Percentiles rank a stretch among this genome's conserved stretches.
These are phyloP conservation scores for Mycena vulgaris DNA, from an alignment of 768 basidiomycete species.

Conservation along the genomic window DNA sequence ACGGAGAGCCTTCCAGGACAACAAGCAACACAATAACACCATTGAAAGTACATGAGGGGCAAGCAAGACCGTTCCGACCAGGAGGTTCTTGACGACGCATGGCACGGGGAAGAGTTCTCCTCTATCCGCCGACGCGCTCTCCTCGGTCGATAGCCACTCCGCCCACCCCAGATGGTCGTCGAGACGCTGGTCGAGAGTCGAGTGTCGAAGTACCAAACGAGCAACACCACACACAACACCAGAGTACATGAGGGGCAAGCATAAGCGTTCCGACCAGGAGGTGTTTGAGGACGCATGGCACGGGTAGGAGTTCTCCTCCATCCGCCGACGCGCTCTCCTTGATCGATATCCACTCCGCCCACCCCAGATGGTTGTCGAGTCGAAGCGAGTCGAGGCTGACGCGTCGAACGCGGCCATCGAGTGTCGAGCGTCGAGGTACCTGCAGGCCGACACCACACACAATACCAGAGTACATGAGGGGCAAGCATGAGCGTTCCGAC, in stretches of 20 bases:
- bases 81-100: constrained; percentile 20
- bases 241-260: not conserved
- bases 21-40: no score
- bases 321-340: constrained; percentile 16
- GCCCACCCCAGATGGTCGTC: not conserved
- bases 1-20: no score
- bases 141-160: constrained; percentile 6
- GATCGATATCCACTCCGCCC: constrained; percentile 7
- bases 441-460: no score
- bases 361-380: not conserved
- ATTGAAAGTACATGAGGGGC: no score
- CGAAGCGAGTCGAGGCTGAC: not conserved
- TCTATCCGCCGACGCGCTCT: constrained; percentile 20
- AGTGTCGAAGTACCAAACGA: no score
- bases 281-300: constrained; percentile 18
- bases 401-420: no score
- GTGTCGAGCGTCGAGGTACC: no score
- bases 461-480: not conserved
- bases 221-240: not conserved
- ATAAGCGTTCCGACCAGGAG: constrained; percentile 8
- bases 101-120: constrained; percentile 15
- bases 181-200: not conserved
- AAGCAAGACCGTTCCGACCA: not conserved
- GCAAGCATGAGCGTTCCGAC: constrained; percentile 1
- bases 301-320: constrained; percentile 17